Conservation (phyloP, 441 rosid species). For the Gossypium gossypioides region DNA sequence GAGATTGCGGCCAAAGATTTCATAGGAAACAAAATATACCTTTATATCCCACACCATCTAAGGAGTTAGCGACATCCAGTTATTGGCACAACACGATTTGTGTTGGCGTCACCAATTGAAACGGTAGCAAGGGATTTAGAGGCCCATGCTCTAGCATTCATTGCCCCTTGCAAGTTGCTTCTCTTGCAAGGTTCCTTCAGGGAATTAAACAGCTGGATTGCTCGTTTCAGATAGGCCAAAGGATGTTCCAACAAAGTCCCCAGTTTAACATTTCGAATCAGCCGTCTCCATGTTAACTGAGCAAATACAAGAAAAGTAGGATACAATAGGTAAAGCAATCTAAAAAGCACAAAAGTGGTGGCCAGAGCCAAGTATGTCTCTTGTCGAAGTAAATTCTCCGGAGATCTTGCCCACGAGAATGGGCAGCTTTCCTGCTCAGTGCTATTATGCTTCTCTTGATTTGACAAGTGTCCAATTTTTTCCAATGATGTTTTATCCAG, state of each 20-base stretch:
- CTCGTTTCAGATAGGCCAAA: conserved; percentile 40
- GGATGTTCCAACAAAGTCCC: conserved; percentile 59
- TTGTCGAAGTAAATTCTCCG: conserved; percentile 69
- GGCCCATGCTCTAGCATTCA: conserved; percentile 86
- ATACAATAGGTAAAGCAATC: conserved; percentile 41
- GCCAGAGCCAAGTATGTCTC: conserved; percentile 78
- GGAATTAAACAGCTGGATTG: conserved; percentile 39
- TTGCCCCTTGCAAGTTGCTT: conserved; percentile 79
- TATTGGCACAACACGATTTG: conserved; percentile 34
- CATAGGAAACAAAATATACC: conserved; percentile 17
- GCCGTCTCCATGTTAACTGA: conserved; percentile 42
- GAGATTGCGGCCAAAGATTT: conserved; percentile 8
- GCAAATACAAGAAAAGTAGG: conserved; percentile 40
- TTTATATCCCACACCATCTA: not conserved
- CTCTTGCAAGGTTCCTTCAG: conserved; percentile 46
- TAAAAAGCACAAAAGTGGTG: conserved; percentile 52
- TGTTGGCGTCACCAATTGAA: conserved; percentile 73
- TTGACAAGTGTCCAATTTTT: conserved; percentile 28
- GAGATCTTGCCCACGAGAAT: conserved; percentile 89
- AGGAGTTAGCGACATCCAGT: conserved; percentile 24
- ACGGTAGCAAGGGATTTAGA: conserved; percentile 90
- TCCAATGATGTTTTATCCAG: conserved; percentile 32
- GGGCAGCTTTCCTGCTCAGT: conserved; percentile 69
- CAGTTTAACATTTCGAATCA: conserved; percentile 36
- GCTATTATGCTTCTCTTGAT: conserved; percentile 34